Conservation (phyloP, 2,329 filamentous ascomycete genomes). For the Dactylellina haptotyla region DNA sequence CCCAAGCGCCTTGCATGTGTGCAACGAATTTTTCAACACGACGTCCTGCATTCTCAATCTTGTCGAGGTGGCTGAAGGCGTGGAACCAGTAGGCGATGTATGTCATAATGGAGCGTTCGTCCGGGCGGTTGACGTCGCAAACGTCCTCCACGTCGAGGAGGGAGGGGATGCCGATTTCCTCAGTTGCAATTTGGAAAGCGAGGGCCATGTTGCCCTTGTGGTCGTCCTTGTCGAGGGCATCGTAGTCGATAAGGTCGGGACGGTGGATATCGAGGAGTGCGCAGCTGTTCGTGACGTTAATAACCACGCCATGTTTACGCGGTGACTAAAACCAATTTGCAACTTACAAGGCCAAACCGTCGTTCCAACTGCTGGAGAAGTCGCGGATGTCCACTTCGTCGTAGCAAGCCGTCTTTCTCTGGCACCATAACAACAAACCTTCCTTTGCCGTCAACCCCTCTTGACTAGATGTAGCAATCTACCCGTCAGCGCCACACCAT, state of each 20-base stretch:
- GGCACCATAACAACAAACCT: slow-evolving; percentile 93
- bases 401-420: slow-evolving; percentile 97
- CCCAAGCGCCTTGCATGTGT: slow-evolving; percentile 99
- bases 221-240: slow-evolving; percentile 90
- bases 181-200: slow-evolving; percentile 93
- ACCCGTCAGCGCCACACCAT: slow-evolving; percentile 1
- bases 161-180: slow-evolving; percentile 96
- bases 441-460: slow-evolving; percentile 98
- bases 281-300: slow-evolving; percentile 66
- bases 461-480: slow-evolving; percentile 63
- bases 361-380: slow-evolving; percentile 96
- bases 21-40: slow-evolving; percentile 98
- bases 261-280: slow-evolving; percentile 95
- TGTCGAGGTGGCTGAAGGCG: slow-evolving; percentile 98
- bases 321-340: neutral
- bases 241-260: slow-evolving; percentile 96
- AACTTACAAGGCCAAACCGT: slow-evolving; percentile 83
- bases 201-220: slow-evolving; percentile 97
- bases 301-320: neutral
- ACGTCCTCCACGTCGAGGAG: slow-evolving; percentile 98
- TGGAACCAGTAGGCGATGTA: slow-evolving; percentile 99
- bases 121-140: slow-evolving; percentile 92
- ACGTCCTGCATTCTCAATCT: slow-evolving; percentile 95
- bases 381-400: slow-evolving; percentile 95
- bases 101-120: slow-evolving; percentile 97